phyloP scores from a whole-genome alignment of 495 filamentous ascomycete species.

The Penicillium dipodomyicola region DNA sequence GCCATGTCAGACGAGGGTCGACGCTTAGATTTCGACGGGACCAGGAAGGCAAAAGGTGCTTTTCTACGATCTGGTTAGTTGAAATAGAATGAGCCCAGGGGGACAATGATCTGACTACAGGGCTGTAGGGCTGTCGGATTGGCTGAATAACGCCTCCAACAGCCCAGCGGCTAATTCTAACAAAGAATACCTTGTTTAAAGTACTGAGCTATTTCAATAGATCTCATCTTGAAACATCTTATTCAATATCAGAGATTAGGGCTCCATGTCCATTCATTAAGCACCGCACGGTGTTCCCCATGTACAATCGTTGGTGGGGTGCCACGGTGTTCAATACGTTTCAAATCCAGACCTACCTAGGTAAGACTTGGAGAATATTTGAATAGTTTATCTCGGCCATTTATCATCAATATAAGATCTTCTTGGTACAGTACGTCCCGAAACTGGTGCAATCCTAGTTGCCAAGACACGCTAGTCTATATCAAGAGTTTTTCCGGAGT shows the following conservation, averaged over 20 bases:
- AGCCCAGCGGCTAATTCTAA: slow-evolving; percentile 5
- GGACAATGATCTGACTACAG: not conserved
- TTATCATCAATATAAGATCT: not conserved
- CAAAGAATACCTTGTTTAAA: not conserved
- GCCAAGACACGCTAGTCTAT: too few relatives aligned
- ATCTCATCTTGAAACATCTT: not conserved
- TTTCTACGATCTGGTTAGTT: not conserved
- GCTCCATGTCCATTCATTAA: not conserved
- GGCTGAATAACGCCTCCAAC: slow-evolving; percentile 1
- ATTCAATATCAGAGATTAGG: not conserved
- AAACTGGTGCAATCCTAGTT: too few relatives aligned
- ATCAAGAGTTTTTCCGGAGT: too few relatives aligned
- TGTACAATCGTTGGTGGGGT: not conserved
- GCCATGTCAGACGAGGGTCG: slow-evolving; percentile 13
- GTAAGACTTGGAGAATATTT: too few relatives aligned
- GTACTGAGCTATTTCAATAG: not conserved
- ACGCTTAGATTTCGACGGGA: not conserved
- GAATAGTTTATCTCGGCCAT: not conserved
- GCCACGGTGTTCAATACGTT: not conserved
- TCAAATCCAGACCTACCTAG: not conserved
- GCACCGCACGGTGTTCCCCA: not conserved
- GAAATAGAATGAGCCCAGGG: not conserved
- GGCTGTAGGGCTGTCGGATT: not conserved
- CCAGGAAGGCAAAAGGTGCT: not conserved
- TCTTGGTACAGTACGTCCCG: not conserved